Evolutionary conservation across 1,139 yeast species (phyloP), one percentile per base, ranked within the genome.

Genomic region (Scheffersomyces segobiensis): DNA sequence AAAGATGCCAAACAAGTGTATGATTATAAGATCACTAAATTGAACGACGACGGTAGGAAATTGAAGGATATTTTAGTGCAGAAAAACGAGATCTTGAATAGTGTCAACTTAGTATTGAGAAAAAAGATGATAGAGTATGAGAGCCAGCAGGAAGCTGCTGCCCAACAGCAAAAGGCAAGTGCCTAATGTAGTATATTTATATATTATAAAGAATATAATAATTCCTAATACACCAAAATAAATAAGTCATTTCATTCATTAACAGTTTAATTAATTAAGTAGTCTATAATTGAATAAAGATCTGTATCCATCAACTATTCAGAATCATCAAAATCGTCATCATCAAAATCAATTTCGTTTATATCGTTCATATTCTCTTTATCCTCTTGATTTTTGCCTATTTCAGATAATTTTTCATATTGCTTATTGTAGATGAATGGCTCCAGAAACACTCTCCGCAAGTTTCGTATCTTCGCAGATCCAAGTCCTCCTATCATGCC

Each of bases 1-100:
- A 78, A 76, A 6, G 93, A 91, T 53, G 91, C 98, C 3, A 79
- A 85, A 63, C 75, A 75, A 57, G 96, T 93, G 67, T 95, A 92
- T 72, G 85, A 88, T 59, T 81, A 80, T 58, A 92, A 96, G 75
- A 85, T 93, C 56, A 79, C 78, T 32, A 93, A 93, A 63, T 77
- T 96, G 66, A 86, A 81, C 59, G 85, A 84, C 59, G 97, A 95
- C 71, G 82, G 91, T 20, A 81, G 81, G 39, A 93, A 92, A 67
- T 81, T 95, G 65, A 89, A 88, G 64, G 86, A 83, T 49, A 88
- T 95, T 48, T 87, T 95, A 62, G 83, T 82, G 59, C 91, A 87
- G 66, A 89, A 89, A 71, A 76, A 83, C 57, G 84, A 82, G 46
- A 70, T 81, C 51, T 71, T 86, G 65, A 82, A 84, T 63, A 80